Percentiles rank a stretch among this genome's conserved stretches.
phyloP scores from a whole-genome alignment of 768 basidiomycete species.

The Rickenella mellea region DNA sequence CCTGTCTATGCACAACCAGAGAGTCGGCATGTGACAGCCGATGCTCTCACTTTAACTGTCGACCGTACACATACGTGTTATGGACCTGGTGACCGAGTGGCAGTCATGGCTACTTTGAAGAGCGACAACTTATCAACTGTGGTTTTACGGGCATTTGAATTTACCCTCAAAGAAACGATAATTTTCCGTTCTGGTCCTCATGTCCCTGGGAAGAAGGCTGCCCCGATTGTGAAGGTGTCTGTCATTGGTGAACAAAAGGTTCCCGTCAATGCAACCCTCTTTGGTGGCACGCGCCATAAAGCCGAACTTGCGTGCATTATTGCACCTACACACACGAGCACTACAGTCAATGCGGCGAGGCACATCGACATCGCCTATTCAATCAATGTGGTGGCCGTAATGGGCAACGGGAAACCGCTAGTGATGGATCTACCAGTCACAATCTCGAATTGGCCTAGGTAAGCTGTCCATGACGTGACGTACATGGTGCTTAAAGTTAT shows the following conservation, averaged over 20 bases:
- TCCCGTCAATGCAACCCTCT: slow-evolving; percentile 63
- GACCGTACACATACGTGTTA: slow-evolving; percentile 73
- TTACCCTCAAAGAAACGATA: slow-evolving; percentile 68
- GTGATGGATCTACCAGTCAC: slow-evolving; percentile 71
- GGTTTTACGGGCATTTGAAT: slow-evolving; percentile 76
- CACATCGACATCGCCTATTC: slow-evolving; percentile 83
- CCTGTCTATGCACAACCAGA: slow-evolving; percentile 80
- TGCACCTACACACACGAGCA: slow-evolving; percentile 65
- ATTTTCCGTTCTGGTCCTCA: slow-evolving; percentile 61
- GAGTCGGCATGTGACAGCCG: slow-evolving; percentile 51
- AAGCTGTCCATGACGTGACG: slow-evolving; percentile 14
- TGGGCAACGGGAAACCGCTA: slow-evolving; percentile 56
- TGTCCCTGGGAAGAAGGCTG: slow-evolving; percentile 42
- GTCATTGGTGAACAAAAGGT: slow-evolving; percentile 64
- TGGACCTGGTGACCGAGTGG: slow-evolving; percentile 77
- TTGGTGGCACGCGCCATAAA: slow-evolving; percentile 60
- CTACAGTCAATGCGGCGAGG: slow-evolving; percentile 71
- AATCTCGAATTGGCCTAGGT: slow-evolving; percentile 84
- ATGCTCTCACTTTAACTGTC: slow-evolving; percentile 67
- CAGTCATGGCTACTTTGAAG: slow-evolving; percentile 61
- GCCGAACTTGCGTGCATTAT: slow-evolving; percentile 67
- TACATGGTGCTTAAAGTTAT: slow-evolving; percentile 3
- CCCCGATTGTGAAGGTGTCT: slow-evolving; percentile 43
- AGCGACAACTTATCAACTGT: slow-evolving; percentile 61
- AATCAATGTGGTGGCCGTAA: slow-evolving; percentile 66